phyloP scores from a whole-genome alignment of 164 flowering plant genomes.

The Umbellularia californica region DNA sequence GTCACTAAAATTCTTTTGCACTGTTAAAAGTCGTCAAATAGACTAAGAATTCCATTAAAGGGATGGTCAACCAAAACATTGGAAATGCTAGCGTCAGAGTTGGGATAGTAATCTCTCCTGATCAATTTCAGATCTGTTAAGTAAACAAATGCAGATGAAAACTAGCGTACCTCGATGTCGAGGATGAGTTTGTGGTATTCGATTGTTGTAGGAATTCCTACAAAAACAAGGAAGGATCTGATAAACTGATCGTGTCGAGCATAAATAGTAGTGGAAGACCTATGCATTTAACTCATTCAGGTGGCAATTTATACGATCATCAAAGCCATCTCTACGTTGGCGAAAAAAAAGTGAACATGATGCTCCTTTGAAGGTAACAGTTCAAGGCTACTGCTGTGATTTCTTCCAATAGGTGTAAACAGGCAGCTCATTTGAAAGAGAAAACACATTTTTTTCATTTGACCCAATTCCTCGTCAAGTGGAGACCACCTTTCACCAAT shows the following conservation, averaged over 20 bases:
- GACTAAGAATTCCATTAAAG: background rate
- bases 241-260: background rate
- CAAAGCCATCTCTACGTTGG: background rate
- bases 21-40: no score
- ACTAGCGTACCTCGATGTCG: slow-evolving; percentile 64
- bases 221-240: background rate
- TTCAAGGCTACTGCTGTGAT: no score
- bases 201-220: slow-evolving; percentile 95
- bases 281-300: background rate
- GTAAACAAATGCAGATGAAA: background rate
- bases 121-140: background rate
- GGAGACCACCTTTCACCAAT: background rate
- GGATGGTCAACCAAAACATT: background rate
- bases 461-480: background rate
- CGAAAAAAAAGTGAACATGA: background rate
- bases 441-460: background rate
- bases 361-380: background rate
- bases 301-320: background rate
- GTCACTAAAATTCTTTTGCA: background rate
- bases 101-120: background rate
- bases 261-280: background rate
- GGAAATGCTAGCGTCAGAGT: background rate
- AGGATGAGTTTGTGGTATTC: slow-evolving; percentile 97
- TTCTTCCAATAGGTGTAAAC: background rate
- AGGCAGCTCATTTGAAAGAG: background rate